Evolutionary conservation across 371 early-diverging fungal genomes (phyloP), one percentile per base, ranked within the genome.

Genomic region (Cokeromyces recurvatus): DNA sequence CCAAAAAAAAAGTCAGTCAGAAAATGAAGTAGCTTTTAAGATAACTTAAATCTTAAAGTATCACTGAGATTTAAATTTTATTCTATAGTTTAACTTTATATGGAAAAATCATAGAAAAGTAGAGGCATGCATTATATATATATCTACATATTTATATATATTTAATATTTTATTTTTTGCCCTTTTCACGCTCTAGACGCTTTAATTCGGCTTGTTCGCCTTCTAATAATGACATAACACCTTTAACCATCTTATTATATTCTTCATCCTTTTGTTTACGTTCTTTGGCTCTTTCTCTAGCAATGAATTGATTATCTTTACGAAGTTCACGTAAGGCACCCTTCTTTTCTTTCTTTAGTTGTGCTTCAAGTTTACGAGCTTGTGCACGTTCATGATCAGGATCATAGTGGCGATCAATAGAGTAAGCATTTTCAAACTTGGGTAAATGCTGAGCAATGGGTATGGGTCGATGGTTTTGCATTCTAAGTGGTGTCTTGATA

Each of bases 251-350:
- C 55, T 85, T 81, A 51, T 86, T 82, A 63, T 98, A 97, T 27
- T 66, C 79, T 5, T 42, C 68, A 64, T 95, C 97, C 81, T 86
- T 85, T 51, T 84, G 84, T 57, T 84, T 84, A 45, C 74, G 78
- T 48, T 78, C 78, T 55, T 71, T 68, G 16, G 87, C 64, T 51
- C 81, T 75, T 67, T 89, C 84, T 27, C 83, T 66, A 15, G 92
- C 89, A 34, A 97, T 58, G 53, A 95, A 98, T 63, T 79, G 79
- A 27, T 85, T 84, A 66, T 98, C 98, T 68, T 94, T 91, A 43
- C 94, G 87, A 51, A 98, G 66, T 67, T 98, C 97, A 32, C 97
- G 85, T 31, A 91, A 76, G 3, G 95, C 95, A 15, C 96, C 95
- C 71, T 93, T 90, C 68, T 77, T 72, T 66, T 97, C 97, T 68